Base-by-base conservation (phyloP, 1,284 basidiomycete genomes). In the Ustilago trichophora region DNA sequence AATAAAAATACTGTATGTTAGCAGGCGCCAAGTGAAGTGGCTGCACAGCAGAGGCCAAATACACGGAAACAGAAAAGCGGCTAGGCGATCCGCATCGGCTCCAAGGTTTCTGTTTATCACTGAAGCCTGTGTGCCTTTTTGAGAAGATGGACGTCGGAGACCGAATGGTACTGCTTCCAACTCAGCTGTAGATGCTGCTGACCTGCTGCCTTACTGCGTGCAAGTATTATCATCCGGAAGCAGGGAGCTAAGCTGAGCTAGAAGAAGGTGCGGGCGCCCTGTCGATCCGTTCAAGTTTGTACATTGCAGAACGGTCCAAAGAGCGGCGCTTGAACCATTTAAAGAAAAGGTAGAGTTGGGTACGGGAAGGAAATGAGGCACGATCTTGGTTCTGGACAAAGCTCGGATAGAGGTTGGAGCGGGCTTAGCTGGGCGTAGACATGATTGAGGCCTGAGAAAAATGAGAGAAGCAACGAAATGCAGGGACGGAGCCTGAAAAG, bases 381-480 rank as follows among this genome's bases (percentile, higher is more conserved):
- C n/a, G 25, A 19, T 6, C 16, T 9, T 12, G 7, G 19, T 16
- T 36, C 34, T 36, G 26, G 42, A 19, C 18, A 41, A 42, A 6
- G n/a, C 11, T 21, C 33, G 25, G 10, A 24, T 27, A 42, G 33
- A 38, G 35, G 10, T 27, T 4, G 32, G n/a, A 6, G 22, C 12
- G 26, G 24, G n/a, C 10, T 29, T 32, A 29, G 57, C 50, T 47
- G 57, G 57, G 50, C 50, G 57, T 50, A 18, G 22, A 33, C 1
- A 4, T 43, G 57, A 49, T 32, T 43, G 57, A 45, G 51, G 46
- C 41, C 31, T 54, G 57, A 43, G 57, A 60, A 54, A 49, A 42
- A 26, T 10, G 3, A 13, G 9, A 22, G 31, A 24, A 34, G 12
- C 25, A 19, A 24, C 18, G 16, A 6, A 18, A 4, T 16, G 24